phyloP scores from a whole-genome alignment of 2,329 filamentous ascomycete genomes.

The Microdochium bolleyi region DNA sequence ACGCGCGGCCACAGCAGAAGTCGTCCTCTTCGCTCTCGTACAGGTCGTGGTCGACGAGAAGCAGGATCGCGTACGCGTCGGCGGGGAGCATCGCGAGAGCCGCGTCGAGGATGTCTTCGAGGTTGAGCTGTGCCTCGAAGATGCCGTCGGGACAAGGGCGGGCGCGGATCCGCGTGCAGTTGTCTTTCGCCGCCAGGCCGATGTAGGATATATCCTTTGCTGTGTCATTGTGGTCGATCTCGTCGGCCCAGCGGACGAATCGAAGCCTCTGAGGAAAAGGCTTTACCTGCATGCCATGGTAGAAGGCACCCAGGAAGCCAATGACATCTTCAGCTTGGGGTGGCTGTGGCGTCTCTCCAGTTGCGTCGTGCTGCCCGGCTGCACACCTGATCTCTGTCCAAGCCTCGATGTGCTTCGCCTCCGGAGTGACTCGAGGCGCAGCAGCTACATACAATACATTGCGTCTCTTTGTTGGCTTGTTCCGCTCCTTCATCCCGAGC shows the following conservation, averaged over 20 bases:
- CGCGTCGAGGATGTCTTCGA: constrained; percentile 53
- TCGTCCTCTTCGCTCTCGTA: constrained; percentile 59
- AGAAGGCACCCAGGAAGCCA: constrained; percentile 35
- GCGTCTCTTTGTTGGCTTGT: constrained; percentile 34
- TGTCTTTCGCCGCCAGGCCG: constrained; percentile 29
- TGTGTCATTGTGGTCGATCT: constrained; percentile 5
- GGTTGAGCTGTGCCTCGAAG: constrained; percentile 45
- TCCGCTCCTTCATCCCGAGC: constrained; percentile 34
- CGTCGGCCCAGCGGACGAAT: constrained; percentile 40
- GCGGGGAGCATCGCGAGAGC: constrained; percentile 42
- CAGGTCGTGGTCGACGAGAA: constrained; percentile 54
- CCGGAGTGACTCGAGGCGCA: constrained; percentile 28
- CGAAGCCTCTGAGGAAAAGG: constrained; percentile 26
- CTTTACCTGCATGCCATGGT: constrained; percentile 44
- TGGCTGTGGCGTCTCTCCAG: constrained; percentile 4
- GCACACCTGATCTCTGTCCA: constrained; percentile 24
- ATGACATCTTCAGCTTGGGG: constrained; percentile 20
- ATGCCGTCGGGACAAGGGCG: constrained; percentile 36
- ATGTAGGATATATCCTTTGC: constrained; percentile 21
- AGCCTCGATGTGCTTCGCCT: constrained; percentile 26
- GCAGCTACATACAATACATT: constrained; percentile 46
- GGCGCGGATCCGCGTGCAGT: constrained; percentile 40
- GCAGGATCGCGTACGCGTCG: constrained; percentile 50
- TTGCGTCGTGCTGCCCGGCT: not conserved
- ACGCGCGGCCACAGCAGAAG: constrained; percentile 60